phyloP scores from a whole-genome alignment of 2,329 filamentous ascomycete species.

The Pezicula carpinea region DNA sequence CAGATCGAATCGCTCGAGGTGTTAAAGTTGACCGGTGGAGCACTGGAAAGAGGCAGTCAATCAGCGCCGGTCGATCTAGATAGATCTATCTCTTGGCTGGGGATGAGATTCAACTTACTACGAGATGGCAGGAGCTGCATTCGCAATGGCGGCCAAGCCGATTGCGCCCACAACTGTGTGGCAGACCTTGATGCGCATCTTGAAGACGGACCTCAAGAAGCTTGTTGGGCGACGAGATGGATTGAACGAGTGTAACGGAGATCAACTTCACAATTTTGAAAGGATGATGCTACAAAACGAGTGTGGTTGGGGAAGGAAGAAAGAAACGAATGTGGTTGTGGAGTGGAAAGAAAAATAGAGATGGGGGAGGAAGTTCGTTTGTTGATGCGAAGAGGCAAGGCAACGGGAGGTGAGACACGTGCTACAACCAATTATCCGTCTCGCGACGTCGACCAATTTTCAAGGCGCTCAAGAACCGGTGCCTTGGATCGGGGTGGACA shows the following conservation, averaged over 20 bases:
- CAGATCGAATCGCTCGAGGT: slow-evolving; percentile 8
- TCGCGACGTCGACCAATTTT: too few relatives aligned
- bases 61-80: background rate
- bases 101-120: slow-evolving; percentile 13
- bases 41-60: too few relatives aligned
- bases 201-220: slow-evolving; percentile 4
- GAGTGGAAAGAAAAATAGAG: background rate
- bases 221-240: background rate
- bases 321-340: background rate
- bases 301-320: background rate
- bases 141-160: slow-evolving; percentile 13
- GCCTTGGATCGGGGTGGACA: too few relatives aligned
- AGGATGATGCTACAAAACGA: background rate
- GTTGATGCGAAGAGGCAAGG: background rate
- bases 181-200: slow-evolving; percentile 19
- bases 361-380: background rate
- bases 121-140: slow-evolving; percentile 11
- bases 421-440: too few relatives aligned
- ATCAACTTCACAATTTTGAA: background rate
- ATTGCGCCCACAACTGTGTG: slow-evolving; percentile 6
- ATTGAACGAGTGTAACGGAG: slow-evolving; percentile 4
- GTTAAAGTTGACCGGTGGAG: background rate
- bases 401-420: too few relatives aligned
- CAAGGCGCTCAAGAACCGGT: too few relatives aligned
- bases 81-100: too few relatives aligned